Percentiles rank a stretch among this genome's conserved stretches.
phyloP scores from a whole-genome alignment of 805 yeast species.

The Candida nemodendra region DNA sequence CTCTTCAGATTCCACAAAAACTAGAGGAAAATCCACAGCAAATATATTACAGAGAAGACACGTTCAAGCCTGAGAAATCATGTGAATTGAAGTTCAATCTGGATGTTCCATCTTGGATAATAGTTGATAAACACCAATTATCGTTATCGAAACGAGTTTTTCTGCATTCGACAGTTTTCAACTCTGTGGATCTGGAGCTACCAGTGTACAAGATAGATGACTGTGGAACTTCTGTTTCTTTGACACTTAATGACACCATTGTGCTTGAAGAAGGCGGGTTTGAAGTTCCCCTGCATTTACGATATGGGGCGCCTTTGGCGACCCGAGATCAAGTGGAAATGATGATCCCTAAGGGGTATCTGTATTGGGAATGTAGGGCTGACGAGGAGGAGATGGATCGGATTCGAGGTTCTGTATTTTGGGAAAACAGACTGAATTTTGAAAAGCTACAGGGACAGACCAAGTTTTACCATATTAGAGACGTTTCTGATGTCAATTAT shows the following conservation, averaged over 20 bases:
- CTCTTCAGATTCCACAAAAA: slow-evolving; percentile 2
- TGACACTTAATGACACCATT: slow-evolving; percentile 18
- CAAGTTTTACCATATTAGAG: slow-evolving; percentile 17
- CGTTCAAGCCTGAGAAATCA: slow-evolving; percentile 5
- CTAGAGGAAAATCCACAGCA: neutral
- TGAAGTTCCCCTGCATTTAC: slow-evolving; percentile 32
- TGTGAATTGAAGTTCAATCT: slow-evolving; percentile 26
- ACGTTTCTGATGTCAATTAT: slow-evolving; percentile 6
- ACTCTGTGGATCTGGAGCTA: slow-evolving; percentile 30
- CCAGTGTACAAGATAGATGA: slow-evolving; percentile 28
- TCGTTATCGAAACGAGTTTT: slow-evolving; percentile 7
- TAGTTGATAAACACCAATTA: slow-evolving; percentile 31
- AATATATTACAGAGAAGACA: slow-evolving; percentile 1
- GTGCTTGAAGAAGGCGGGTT: slow-evolving; percentile 15
- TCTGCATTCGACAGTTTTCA: slow-evolving; percentile 13
- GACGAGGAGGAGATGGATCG: slow-evolving; percentile 9
- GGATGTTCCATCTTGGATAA: slow-evolving; percentile 26
- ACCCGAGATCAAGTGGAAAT: slow-evolving; percentile 7
- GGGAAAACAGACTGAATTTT: slow-evolving; percentile 21
- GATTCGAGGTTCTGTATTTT: slow-evolving; percentile 22
- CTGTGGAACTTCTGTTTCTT: slow-evolving; percentile 24
- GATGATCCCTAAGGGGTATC: slow-evolving; percentile 19
- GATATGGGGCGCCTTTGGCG: slow-evolving; percentile 28
- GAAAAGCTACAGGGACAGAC: slow-evolving; percentile 12
- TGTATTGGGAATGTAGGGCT: slow-evolving; percentile 29